A percentile compares a stretch with the other conserved stretches of the same genome.
These are phyloP conservation scores for Eucalyptus marginata DNA, from an alignment of 345 rosid genomes.

Conservation along the genomic window DNA sequence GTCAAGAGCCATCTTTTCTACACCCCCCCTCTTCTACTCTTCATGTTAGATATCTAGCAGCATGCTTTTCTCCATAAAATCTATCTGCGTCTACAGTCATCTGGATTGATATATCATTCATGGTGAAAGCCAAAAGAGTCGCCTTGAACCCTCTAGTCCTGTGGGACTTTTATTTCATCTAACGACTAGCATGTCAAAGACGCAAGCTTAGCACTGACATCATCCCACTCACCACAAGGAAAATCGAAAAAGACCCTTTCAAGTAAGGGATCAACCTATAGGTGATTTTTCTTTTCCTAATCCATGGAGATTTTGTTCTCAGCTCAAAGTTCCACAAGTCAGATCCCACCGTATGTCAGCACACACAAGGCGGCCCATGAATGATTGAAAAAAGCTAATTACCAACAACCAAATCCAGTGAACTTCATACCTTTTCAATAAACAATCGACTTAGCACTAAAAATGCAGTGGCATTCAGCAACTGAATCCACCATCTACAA, in stretches of 20 bases:
- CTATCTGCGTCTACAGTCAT: background rate
- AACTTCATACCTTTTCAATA: background rate
- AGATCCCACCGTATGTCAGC: background rate
- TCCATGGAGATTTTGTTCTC: background rate
- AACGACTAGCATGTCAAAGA: background rate
- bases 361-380: background rate
- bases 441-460: background rate
- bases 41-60: background rate
- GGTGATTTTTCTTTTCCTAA: background rate
- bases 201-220: background rate
- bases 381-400: background rate
- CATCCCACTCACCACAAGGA: background rate
- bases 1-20: background rate
- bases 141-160: background rate
- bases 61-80: background rate
- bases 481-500: background rate
- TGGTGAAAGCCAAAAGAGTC: background rate
- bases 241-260: background rate
- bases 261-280: background rate
- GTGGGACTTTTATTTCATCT: background rate
- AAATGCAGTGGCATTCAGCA: background rate
- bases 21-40: background rate
- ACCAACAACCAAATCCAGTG: background rate
- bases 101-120: background rate
- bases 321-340: background rate